phyloP scores from a whole-genome alignment of 2,329 filamentous ascomycete genomes.

The Arachnopeziza araneosa region DNA sequence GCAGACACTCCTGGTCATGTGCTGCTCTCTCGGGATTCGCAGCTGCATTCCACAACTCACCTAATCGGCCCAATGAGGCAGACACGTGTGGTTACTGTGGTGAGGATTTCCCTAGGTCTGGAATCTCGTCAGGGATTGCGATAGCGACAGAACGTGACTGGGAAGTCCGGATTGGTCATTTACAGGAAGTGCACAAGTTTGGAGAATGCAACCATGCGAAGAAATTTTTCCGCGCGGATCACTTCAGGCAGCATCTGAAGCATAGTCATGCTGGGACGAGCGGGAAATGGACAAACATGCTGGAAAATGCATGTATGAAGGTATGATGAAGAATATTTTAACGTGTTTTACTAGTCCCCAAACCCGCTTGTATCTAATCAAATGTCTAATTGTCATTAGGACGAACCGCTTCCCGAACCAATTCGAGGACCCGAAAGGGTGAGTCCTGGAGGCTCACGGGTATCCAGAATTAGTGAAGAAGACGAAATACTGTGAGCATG shows the following conservation, averaged over 20 bases:
- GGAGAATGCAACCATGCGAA: constrained; percentile 97
- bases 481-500: constrained; percentile 23
- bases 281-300: constrained; percentile 98
- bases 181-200: constrained; percentile 92
- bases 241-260: constrained; percentile 97
- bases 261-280: constrained; percentile 94
- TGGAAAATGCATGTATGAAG: constrained; percentile 95
- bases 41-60: constrained; percentile 81
- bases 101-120: constrained; percentile 63
- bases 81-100: constrained; percentile 96
- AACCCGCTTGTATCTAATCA: neutral
- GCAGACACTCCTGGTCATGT: constrained; percentile 95
- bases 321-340: neutral
- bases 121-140: constrained; percentile 36
- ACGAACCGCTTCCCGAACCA: constrained; percentile 56
- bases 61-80: constrained; percentile 55
- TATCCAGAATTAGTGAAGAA: constrained; percentile 28
- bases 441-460: constrained; percentile 21
- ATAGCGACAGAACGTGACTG: constrained; percentile 74
- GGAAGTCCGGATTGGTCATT: constrained; percentile 78
- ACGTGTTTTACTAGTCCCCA: neutral
- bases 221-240: constrained; percentile 96
- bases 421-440: constrained; percentile 27
- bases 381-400: constrained; percentile 31
- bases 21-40: constrained; percentile 74